phyloP scores from a whole-genome alignment of 2,329 filamentous ascomycete genomes.

The Chrysoporthe cubensis region DNA sequence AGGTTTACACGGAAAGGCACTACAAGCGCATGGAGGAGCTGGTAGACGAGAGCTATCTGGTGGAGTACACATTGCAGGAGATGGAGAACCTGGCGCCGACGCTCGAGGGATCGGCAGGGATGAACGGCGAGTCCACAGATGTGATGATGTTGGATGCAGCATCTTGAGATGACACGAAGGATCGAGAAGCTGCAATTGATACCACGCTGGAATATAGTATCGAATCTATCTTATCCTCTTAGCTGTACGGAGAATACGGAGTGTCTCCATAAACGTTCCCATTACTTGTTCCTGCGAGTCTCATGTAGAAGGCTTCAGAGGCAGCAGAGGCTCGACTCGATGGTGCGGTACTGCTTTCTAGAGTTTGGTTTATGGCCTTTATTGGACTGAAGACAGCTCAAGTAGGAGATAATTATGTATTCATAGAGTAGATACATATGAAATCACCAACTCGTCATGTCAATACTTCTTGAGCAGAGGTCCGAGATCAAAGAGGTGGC shows the following conservation, averaged over 20 bases:
- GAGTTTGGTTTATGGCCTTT: too few species aligned
- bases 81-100: slow-evolving; percentile 76
- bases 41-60: slow-evolving; percentile 89
- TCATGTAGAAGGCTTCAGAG: too few species aligned
- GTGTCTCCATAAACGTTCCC: too few species aligned
- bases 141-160: slow-evolving; percentile 35
- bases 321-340: too few species aligned
- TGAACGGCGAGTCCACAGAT: slow-evolving; percentile 31
- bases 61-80: slow-evolving; percentile 90
- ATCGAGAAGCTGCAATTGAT: neutral
- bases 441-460: too few species aligned
- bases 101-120: slow-evolving; percentile 31
- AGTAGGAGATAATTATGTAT: too few species aligned
- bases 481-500: too few species aligned
- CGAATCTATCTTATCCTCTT: neutral
- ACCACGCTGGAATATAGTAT: neutral
- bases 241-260: neutral
- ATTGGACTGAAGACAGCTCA: too few species aligned
- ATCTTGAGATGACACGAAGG: slow-evolving; percentile 10
- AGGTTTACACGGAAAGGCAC: slow-evolving; percentile 90
- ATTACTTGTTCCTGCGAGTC: too few species aligned
- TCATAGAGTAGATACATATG: too few species aligned
- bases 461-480: too few species aligned
- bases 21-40: slow-evolving; percentile 88
- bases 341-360: too few species aligned